phyloP scores from a whole-genome alignment of 805 yeast genomes.

The Huiozyma sinensis region DNA sequence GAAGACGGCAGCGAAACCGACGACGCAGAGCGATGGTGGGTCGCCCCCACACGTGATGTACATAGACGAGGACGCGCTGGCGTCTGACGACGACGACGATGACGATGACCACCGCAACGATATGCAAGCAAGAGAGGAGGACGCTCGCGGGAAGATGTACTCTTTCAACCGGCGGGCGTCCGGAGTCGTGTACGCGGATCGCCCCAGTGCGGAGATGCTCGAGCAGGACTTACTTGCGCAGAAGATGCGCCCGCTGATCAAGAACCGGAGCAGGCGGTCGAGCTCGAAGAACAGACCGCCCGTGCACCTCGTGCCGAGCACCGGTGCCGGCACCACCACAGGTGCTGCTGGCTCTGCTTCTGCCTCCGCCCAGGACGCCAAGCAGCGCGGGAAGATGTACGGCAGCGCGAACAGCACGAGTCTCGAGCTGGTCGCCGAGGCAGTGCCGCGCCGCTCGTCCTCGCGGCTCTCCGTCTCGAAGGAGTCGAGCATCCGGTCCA shows the following conservation, averaged over 20 bases:
- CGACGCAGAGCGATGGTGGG: not conserved
- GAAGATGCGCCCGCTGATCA: conserved; percentile 8
- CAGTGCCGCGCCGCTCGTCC: conserved; percentile 27
- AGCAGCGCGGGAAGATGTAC: not conserved
- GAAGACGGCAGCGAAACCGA: not conserved
- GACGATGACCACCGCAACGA: not conserved
- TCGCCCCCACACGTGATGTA: conserved; percentile 12
- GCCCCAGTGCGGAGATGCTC: conserved; percentile 10
- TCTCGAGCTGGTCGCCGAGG: conserved; percentile 5
- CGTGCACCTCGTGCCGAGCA: not conserved
- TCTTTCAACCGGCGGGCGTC: conserved; percentile 14
- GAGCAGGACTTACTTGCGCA: conserved; percentile 10
- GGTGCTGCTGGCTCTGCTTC: too few species aligned
- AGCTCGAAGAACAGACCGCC: conserved; percentile 8
- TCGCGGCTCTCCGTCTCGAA: conserved; percentile 28
- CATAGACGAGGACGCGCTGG: conserved; percentile 32
- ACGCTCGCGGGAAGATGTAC: conserved; percentile 1
- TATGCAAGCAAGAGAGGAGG: not conserved
- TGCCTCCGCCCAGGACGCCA: too few species aligned
- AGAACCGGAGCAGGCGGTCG: conserved; percentile 10
- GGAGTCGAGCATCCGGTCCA: conserved; percentile 25
- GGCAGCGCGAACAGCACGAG: conserved; percentile 6
- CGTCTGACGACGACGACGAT: conserved; percentile 25
- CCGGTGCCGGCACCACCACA: not conserved
- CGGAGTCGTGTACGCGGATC: conserved; percentile 19